These are phyloP conservation scores for Tilletia horrida DNA, from an alignment of 1,284 basidiomycete species.

Conservation along the genomic window DNA sequence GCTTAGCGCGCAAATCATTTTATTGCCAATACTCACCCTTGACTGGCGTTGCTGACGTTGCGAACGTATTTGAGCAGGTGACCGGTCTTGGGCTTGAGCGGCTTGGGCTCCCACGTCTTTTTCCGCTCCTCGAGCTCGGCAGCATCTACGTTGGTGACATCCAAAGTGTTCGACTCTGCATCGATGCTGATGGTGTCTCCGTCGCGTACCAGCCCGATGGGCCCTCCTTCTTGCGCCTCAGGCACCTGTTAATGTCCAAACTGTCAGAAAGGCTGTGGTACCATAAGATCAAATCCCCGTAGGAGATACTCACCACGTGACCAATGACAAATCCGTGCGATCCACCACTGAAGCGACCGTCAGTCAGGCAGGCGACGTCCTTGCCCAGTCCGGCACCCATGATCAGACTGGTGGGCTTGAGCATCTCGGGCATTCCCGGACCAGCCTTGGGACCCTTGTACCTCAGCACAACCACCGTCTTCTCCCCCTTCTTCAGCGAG, in stretches of 20 bases:
- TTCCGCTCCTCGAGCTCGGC: slow-evolving; percentile 70
- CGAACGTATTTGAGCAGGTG: slow-evolving; percentile 49
- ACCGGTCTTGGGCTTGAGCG: slow-evolving; percentile 78
- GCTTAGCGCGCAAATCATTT: no score
- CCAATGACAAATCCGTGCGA: slow-evolving; percentile 37
- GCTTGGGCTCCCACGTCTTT: slow-evolving; percentile 71
- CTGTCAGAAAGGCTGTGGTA: neutral
- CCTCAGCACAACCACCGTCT: slow-evolving; percentile 52
- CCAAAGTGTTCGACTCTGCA: slow-evolving; percentile 76
- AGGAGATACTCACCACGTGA: slow-evolving; percentile 24
- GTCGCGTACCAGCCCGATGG: slow-evolving; percentile 30
- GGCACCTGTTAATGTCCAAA: slow-evolving; percentile 13
- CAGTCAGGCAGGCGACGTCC: slow-evolving; percentile 31
- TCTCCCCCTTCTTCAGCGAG: slow-evolving; percentile 52
- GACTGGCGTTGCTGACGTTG: slow-evolving; percentile 68
- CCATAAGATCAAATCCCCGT: neutral
- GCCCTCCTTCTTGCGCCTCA: slow-evolving; percentile 34
- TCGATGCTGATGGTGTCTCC: slow-evolving; percentile 37
- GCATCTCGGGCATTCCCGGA: slow-evolving; percentile 34
- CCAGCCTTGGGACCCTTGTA: slow-evolving; percentile 54
- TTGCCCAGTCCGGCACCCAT: slow-evolving; percentile 31
- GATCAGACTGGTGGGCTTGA: slow-evolving; percentile 32
- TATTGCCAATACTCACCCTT: slow-evolving; percentile 74
- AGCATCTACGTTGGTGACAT: slow-evolving; percentile 65
- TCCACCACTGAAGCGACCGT: slow-evolving; percentile 22